Evolutionary conservation across 768 basidiomycete genomes (phyloP), one percentile per base, ranked within the genome.

Genomic region (Mycena rebaudengoi): DNA sequence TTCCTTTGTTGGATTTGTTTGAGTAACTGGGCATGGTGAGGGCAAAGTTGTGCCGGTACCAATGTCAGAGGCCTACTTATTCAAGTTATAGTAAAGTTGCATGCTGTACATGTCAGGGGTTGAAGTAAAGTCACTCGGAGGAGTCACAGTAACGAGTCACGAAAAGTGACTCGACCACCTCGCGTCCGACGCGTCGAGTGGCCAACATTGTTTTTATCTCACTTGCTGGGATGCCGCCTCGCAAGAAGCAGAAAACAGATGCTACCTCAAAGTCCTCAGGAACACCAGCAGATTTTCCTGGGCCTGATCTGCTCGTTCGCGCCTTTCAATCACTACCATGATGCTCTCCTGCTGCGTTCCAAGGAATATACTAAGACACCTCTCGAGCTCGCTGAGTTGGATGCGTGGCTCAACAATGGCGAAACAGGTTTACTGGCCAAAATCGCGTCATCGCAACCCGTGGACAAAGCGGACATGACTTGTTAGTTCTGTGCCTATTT

Each of bases 161-260:
- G 20, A 60, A 43, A 28, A 52, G 18, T 18, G n/a, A 20, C 25
- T 60, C 50, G 10, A 60, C 49, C 8, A n/a, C n/a, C n/a, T n/a
- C n/a, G n/a, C n/a, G n/a, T n/a, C n/a, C n/a, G n/a, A n/a, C n/a
- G n/a, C n/a, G n/a, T n/a, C n/a, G n/a, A n/a, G n/a, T n/a, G n/a
- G n/a, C n/a, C n/a, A n/a, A n/a, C n/a, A n/a, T n/a, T n/a, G n/a
- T 46, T 28, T n/a, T 32, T 20, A n/a, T 20, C 13, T 50, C 28
- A 14, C 32, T 20, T 18, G 11, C n/a, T 21, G 25, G 6, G 21
- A 67, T 67, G 65, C 65, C 65, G 7, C 65, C 65, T 1, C 65
- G 65, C 45, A 67, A 67, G 37, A 67, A 67, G 32, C 65, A 63
- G 14, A 67, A 67, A 46, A 67, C 51, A 6, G 60, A 13, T 5